Evolutionary conservation across 1,284 basidiomycete genomes (phyloP), one percentile per base, ranked within the genome.

Genomic region (Phylloboletellus chloephorus): DNA sequence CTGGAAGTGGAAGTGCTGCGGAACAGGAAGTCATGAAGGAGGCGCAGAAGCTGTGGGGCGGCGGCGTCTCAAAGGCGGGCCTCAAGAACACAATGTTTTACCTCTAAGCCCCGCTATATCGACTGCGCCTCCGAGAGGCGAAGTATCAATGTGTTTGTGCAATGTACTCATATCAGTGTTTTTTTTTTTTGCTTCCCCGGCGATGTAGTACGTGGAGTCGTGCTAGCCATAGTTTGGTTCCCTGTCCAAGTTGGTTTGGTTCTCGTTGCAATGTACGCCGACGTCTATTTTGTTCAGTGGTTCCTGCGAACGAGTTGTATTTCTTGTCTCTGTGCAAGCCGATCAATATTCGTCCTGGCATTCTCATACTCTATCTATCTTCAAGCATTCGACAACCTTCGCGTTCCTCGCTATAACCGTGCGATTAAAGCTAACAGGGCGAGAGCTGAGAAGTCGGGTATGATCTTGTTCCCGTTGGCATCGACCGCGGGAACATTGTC

Each of bases 41-140:
- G 53, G 85, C 82, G 1, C 30, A 58, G 43, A 54, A 43, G 16
- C 45, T 72, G 31, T 88, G 85, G 85, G 61, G 64, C 7, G 57
- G 58, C 3, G 84, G 82, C 2, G 79, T 83, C 12, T 54, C 58
- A 11, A 72, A 68, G 0, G 33, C 48, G 0, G 54, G 56, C 3
- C 55, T 88, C 53, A 79, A 74, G 60, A 70, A 81, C 20, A 79
- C 78, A 1, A 88, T 88, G 85, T 88, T 77, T 54, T 88, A 88
- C 61, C 64, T 88, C 17, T 88, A 57, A 74, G 13, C 8, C 16
- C 32, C 20, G 12, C 13, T 3, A 7, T 22, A 19, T 19, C 28
- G n/a, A n/a, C n/a, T n/a, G 29, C 21, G 3, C 31, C 24, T 31
- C 19, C 2, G 10, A 16, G 25, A 16, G 28, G 23, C 4, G 2